Base-by-base conservation (phyloP, 495 filamentous ascomycete genomes). In the Talaromyces ruber region DNA sequence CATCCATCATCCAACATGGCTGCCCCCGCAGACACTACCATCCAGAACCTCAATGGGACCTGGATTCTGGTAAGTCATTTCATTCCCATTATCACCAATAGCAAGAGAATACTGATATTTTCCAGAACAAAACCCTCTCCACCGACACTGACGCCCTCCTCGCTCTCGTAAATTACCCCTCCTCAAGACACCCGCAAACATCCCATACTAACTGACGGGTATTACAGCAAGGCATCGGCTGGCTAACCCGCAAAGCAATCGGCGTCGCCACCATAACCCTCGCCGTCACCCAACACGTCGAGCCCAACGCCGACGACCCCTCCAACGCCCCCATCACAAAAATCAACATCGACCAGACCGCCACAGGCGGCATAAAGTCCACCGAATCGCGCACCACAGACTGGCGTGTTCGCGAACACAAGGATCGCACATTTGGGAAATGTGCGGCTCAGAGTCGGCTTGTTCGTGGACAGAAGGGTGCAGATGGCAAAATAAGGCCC, bases 281-380 rank as follows among this genome's bases (percentile, higher is more conserved):
- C 24, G 65, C 82, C 57, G 68, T 90, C 62, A 84, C 84, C 65
- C 81, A 92, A 67, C 91, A 83, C 79, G 71, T 75, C 22, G 60
- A 82, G 75, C 59, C 59, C 5, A 60, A 60, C 59, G 6, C 67
- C 66, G 58, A 77, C 74, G 34, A 75, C 29, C 62, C 70, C 14
- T 68, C 71, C 5, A 72, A 78, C 30, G 64, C 74, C 3, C 66
- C 68, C 12, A 66, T 81, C 6, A 78, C 82, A 60, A 89, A 91
- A 79, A 85, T 97, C 76, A 88, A 95, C 73, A 89, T 96, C 70
- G 80, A 85, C 28, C 92, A 97, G 75, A 79, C 82, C 26, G 81
- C 84, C 37, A 90, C 89, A 7, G 91, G 89, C 64, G 91, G 89
- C 43, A 77, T 95, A 59, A 82, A 81, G 63, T 88, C 88, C 24